A percentile compares a stretch with the other conserved stretches of the same genome.
phyloP scores from a whole-genome alignment of 495 filamentous ascomycete species.

The Aspergillus campestris region DNA sequence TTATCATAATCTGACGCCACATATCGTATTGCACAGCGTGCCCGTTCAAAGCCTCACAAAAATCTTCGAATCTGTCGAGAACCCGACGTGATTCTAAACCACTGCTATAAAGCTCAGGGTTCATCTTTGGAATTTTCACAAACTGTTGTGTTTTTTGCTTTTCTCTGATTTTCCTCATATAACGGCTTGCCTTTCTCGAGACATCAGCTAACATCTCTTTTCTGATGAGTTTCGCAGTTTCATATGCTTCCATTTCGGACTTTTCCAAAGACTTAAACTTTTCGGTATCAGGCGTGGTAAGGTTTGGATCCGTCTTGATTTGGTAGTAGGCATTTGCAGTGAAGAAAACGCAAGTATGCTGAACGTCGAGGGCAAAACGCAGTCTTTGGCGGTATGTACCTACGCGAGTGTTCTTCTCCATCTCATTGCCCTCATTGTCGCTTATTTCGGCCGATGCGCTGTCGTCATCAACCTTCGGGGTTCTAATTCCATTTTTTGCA shows the following conservation, averaged over 20 bases:
- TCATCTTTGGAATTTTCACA: constrained; percentile 54
- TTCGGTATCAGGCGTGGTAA: constrained; percentile 54
- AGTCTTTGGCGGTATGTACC: constrained; percentile 58
- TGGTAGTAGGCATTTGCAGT: constrained; percentile 75
- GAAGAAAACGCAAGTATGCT: constrained; percentile 80
- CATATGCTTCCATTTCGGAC: constrained; percentile 63
- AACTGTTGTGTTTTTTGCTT: constrained; percentile 45
- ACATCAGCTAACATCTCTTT: constrained; percentile 58
- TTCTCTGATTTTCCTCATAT: constrained; percentile 34
- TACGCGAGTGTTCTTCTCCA: constrained; percentile 39
- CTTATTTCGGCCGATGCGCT: constrained; percentile 14
- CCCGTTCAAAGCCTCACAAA: constrained; percentile 47
- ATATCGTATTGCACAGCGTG: constrained; percentile 61
- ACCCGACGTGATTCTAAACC: constrained; percentile 56
- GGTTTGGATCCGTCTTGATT: constrained; percentile 59
- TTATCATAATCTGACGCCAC: constrained; percentile 63
- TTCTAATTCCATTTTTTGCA: constrained; percentile 12
- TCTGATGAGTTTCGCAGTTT: constrained; percentile 65
- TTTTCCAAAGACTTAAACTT: constrained; percentile 57
- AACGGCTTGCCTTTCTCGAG: constrained; percentile 41
- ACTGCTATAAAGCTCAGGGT: constrained; percentile 37
- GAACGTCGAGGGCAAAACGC: constrained; percentile 63
- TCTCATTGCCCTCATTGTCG: constrained; percentile 39
- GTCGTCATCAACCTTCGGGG: constrained; percentile 3
- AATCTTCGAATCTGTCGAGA: constrained; percentile 49